phyloP scores from a whole-genome alignment of 768 basidiomycete species.

The Leucocoprinus sp. region DNA sequence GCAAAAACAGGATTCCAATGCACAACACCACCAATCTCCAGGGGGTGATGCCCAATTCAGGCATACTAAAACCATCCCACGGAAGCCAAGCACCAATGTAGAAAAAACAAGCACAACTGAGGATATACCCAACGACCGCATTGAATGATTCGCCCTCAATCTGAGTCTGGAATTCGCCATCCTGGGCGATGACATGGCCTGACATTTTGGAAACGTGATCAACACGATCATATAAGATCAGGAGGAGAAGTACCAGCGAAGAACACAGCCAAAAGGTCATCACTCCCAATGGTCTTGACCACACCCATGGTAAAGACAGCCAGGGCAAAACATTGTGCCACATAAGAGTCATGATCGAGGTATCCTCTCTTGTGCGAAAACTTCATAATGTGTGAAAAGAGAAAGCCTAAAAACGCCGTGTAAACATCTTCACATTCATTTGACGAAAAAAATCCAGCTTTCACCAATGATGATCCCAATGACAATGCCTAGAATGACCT shows the following conservation, averaged over 20 bases:
- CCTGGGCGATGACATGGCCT: slow-evolving; percentile 91
- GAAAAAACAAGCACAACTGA: slow-evolving; percentile 75
- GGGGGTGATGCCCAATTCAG: slow-evolving; percentile 53
- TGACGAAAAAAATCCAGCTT: background rate
- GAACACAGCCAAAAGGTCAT: slow-evolving; percentile 87
- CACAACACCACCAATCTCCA: slow-evolving; percentile 71
- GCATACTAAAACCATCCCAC: slow-evolving; percentile 47
- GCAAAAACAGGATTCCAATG: slow-evolving; percentile 59
- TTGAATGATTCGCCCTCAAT: slow-evolving; percentile 84
- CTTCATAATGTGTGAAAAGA: slow-evolving; percentile 30
- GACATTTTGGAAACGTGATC: background rate
- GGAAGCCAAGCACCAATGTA: slow-evolving; percentile 88
- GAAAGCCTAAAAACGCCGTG: slow-evolving; percentile 15
- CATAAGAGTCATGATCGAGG: slow-evolving; percentile 53
- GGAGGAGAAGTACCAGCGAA: slow-evolving; percentile 47
- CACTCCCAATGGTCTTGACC: slow-evolving; percentile 71
- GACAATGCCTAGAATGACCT: slow-evolving; percentile 67
- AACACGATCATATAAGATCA: background rate
- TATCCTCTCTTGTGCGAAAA: slow-evolving; percentile 35
- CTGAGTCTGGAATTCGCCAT: slow-evolving; percentile 71
- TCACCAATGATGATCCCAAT: slow-evolving; percentile 50
- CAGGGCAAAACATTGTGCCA: slow-evolving; percentile 76
- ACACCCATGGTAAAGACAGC: slow-evolving; percentile 73
- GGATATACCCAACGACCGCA: slow-evolving; percentile 81
- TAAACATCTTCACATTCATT: background rate